phyloP scores from a whole-genome alignment of 805 yeast species.

The Scheffersomyces lignosus region DNA sequence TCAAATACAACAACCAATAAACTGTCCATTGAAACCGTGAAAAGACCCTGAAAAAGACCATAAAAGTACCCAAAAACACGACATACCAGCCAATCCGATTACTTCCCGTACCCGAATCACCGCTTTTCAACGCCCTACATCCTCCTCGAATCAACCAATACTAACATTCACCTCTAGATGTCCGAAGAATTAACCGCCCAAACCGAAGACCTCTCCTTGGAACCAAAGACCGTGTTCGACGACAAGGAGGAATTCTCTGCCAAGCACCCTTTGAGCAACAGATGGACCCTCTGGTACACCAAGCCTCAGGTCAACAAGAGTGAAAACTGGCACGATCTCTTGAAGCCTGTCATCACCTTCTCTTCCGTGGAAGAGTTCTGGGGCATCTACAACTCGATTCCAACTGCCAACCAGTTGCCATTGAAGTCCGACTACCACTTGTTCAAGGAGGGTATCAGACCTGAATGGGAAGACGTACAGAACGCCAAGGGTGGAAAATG shows the following conservation, averaged over 20 bases:
- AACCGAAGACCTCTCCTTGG: slow-evolving; percentile 46
- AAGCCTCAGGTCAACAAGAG: slow-evolving; percentile 79
- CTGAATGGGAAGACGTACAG: slow-evolving; percentile 96
- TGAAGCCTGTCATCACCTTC: slow-evolving; percentile 90
- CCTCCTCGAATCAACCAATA: not conserved
- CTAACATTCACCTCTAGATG: slow-evolving; percentile 29
- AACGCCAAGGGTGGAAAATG: slow-evolving; percentile 94
- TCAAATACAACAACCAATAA: no score
- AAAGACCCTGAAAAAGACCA: no score
- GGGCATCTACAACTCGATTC: slow-evolving; percentile 95
- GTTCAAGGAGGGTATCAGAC: slow-evolving; percentile 90
- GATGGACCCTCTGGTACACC: slow-evolving; percentile 97
- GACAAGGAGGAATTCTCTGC: slow-evolving; percentile 65
- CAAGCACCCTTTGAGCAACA: slow-evolving; percentile 85
- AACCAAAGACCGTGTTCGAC: slow-evolving; percentile 54
- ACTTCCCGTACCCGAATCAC: no score
- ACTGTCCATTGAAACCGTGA: no score
- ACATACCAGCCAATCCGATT: no score
- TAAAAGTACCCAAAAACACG: no score
- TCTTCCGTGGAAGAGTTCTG: slow-evolving; percentile 97
- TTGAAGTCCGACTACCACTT: slow-evolving; percentile 91
- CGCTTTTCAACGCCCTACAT: no score
- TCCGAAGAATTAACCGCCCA: slow-evolving; percentile 46
- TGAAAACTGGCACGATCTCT: slow-evolving; percentile 89
- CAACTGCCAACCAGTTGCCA: slow-evolving; percentile 89